Conservation (phyloP, 306 rosid species). For the Crotalaria pallida region DNA sequence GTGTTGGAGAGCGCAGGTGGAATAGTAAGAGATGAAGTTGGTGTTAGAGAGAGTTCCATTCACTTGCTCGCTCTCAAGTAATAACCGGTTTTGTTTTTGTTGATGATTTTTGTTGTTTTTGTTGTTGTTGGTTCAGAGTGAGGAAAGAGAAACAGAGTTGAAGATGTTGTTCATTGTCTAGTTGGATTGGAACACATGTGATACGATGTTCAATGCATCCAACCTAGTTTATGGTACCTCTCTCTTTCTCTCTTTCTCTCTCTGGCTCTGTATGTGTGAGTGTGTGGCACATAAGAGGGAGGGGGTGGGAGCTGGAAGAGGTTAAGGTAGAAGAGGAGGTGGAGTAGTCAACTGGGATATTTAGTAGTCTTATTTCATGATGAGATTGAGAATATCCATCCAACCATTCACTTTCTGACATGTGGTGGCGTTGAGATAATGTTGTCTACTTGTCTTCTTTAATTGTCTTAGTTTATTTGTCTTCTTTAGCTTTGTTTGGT, state of each 20-base stretch:
- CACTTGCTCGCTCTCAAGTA: neutral
- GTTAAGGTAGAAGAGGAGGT: neutral
- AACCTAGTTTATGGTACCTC: no score
- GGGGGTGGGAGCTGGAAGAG: neutral
- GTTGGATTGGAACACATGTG: neutral
- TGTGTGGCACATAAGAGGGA: neutral
- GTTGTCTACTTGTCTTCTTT: neutral
- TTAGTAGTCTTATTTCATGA: no score
- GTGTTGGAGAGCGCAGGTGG: constrained; percentile 30
- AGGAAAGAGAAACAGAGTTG: neutral
- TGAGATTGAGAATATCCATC: neutral
- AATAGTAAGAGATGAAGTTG: constrained; percentile 43
- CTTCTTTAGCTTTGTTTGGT: neutral
- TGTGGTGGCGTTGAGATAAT: neutral
- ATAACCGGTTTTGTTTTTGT: no score
- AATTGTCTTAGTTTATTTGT: no score
- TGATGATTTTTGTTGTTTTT: no score
- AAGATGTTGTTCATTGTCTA: neutral
- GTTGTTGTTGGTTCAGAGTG: neutral
- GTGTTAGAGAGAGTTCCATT: constrained; percentile 34
- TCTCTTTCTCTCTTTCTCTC: no score
- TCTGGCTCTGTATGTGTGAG: neutral
- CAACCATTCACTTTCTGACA: neutral
- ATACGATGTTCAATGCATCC: no score
- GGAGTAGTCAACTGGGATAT: neutral